These are phyloP conservation scores for Phoma sp. DNA, from an alignment of 2,329 filamentous ascomycete species.

Conservation along the genomic window DNA sequence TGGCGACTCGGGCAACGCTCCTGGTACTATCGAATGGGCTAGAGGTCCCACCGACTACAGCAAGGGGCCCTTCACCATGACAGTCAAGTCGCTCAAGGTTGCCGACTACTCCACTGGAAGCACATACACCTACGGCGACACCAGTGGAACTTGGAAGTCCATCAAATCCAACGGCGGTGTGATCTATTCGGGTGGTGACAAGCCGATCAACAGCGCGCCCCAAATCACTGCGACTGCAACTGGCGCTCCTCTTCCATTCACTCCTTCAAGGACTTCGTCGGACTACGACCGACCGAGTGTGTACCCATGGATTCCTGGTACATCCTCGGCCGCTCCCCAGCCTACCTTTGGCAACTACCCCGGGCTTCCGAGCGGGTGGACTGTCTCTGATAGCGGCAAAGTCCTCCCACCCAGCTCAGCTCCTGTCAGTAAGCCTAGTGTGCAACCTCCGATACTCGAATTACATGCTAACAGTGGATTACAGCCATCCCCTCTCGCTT, in stretches of 20 bases:
- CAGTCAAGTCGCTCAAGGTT: slow-evolving; percentile 76
- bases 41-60: slow-evolving; percentile 84
- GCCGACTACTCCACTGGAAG: slow-evolving; percentile 93
- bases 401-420: slow-evolving; percentile 75
- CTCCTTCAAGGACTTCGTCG: slow-evolving; percentile 63
- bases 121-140: slow-evolving; percentile 82
- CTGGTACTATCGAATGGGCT: slow-evolving; percentile 90
- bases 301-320: slow-evolving; percentile 69
- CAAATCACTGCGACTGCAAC: slow-evolving; percentile 68
- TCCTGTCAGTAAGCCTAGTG: slow-evolving; percentile 66
- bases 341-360: slow-evolving; percentile 56
- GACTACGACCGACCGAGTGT: slow-evolving; percentile 53
- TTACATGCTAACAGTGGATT: slow-evolving; percentile 23
- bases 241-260: slow-evolving; percentile 72
- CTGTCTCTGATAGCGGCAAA: slow-evolving; percentile 79
- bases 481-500: slow-evolving; percentile 61
- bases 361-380: slow-evolving; percentile 80
- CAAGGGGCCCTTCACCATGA: slow-evolving; percentile 85
- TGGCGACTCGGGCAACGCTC: slow-evolving; percentile 79
- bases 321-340: slow-evolving; percentile 59
- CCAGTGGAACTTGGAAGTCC: slow-evolving; percentile 78
- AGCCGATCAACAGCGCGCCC: slow-evolving; percentile 64
- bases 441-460: slow-evolving; percentile 13
- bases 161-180: slow-evolving; percentile 82
- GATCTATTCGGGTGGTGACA: slow-evolving; percentile 68